Evolutionary conservation across 805 yeast species (phyloP).

Genomic region (Candida piceae): DNA sequence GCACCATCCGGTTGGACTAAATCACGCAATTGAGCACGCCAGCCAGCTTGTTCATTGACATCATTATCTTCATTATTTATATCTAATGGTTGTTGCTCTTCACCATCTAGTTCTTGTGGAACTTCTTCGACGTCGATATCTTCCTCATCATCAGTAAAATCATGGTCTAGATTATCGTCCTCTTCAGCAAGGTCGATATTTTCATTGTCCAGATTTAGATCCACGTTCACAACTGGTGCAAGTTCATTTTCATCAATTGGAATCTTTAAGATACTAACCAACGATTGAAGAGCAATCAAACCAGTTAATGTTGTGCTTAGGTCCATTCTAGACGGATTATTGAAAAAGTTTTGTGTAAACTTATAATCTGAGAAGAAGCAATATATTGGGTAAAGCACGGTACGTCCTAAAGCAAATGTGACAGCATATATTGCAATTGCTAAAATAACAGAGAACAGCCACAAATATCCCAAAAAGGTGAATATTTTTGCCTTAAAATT

Average conservation of each 20-base stretch:
- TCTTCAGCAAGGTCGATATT: no score
- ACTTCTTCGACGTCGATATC: neutral
- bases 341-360: neutral
- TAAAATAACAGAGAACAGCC: slow-evolving; percentile 40
- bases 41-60: slow-evolving; percentile 1
- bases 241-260: no score
- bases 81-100: neutral
- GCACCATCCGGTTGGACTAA: neutral
- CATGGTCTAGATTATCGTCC: no score
- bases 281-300: neutral
- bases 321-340: neutral
- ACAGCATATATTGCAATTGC: slow-evolving; percentile 8
- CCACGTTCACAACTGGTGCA: neutral
- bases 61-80: neutral
- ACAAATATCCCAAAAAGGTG: slow-evolving; percentile 37
- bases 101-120: no score
- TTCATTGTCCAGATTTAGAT: neutral
- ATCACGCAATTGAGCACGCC: neutral
- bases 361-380: neutral
- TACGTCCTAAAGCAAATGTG: slow-evolving; percentile 17
- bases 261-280: no score
- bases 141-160: no score
- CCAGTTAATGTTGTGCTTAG: neutral
- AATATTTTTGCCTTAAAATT: slow-evolving; percentile 56
- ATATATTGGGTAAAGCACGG: slow-evolving; percentile 23